A percentile compares a stretch with the other conserved stretches of the same genome.
Conservation (phyloP, 768 basidiomycete genomes). For the Clitopilus passeckerianus region DNA sequence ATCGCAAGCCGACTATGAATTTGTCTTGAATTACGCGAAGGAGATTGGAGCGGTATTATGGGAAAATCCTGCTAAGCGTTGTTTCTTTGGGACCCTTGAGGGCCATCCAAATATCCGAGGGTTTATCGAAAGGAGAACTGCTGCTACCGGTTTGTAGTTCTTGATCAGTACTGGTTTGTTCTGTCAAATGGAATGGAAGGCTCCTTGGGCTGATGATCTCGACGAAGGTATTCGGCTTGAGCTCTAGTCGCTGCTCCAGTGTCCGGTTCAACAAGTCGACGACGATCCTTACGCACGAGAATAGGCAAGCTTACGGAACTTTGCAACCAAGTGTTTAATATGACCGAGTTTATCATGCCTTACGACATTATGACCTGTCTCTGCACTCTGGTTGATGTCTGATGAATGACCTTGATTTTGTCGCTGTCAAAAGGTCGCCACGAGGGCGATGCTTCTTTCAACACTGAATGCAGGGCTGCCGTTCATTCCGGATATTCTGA, state of each 20-base stretch:
- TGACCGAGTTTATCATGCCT: background rate
- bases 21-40: slow-evolving; percentile 80
- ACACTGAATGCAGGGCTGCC: background rate
- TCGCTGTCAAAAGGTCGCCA: slow-evolving; percentile 7
- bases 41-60: slow-evolving; percentile 79
- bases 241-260: background rate
- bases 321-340: background rate
- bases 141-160: slow-evolving; percentile 22
- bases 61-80: slow-evolving; percentile 70
- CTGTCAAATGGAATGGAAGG: background rate
- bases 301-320: background rate
- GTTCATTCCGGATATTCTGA: background rate
- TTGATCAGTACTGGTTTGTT: background rate
- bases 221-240: background rate
- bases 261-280: background rate
- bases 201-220: background rate
- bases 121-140: slow-evolving; percentile 72
- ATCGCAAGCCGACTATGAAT: slow-evolving; percentile 83
- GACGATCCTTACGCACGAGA: background rate
- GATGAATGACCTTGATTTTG: slow-evolving; percentile 18
- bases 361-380: slow-evolving; percentile 11
- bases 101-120: slow-evolving; percentile 75
- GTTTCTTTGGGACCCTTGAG: slow-evolving; percentile 79
- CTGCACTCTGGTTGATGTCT: background rate
- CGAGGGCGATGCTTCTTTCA: background rate